Evolutionary conservation across 805 yeast species (phyloP).

Genomic region (Dipodascopsis uninucleata): DNA sequence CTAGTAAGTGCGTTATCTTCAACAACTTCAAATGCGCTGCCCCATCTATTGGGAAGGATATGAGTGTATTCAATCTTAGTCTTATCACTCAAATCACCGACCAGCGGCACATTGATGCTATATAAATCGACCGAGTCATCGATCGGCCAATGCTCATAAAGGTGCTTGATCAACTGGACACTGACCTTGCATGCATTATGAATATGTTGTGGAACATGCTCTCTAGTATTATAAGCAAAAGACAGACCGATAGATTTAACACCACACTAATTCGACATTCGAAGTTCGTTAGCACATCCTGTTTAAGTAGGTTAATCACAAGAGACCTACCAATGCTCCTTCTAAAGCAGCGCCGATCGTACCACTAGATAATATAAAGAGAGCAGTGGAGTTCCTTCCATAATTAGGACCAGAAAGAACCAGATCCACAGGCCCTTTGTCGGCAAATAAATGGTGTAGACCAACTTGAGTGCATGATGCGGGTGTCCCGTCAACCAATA

Average conservation of each 20-base stretch:
- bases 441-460: conserved; percentile 57
- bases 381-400: conserved; percentile 86
- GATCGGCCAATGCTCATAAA: conserved; percentile 56
- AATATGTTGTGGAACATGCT: conserved; percentile 50
- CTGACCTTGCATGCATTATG: conserved; percentile 65
- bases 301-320: neutral
- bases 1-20: conserved; percentile 24
- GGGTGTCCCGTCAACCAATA: conserved; percentile 86
- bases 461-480: conserved; percentile 95
- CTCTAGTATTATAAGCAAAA: conserved; percentile 64
- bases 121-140: conserved; percentile 59
- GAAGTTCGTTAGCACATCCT: conserved; percentile 31
- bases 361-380: conserved; percentile 86
- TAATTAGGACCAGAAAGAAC: conserved; percentile 94
- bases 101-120: conserved; percentile 79
- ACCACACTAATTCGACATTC: conserved; percentile 41
- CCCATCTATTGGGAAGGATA: conserved; percentile 80
- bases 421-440: conserved; percentile 64
- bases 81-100: conserved; percentile 48
- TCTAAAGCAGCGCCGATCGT: conserved; percentile 98
- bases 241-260: conserved; percentile 73
- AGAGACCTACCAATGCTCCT: conserved; percentile 53
- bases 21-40: conserved; percentile 49
- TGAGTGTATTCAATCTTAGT: conserved; percentile 73
- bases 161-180: conserved; percentile 57